phyloP scores from a whole-genome alignment of 208 protist genomes.

The Histomonas meleagridis region DNA sequence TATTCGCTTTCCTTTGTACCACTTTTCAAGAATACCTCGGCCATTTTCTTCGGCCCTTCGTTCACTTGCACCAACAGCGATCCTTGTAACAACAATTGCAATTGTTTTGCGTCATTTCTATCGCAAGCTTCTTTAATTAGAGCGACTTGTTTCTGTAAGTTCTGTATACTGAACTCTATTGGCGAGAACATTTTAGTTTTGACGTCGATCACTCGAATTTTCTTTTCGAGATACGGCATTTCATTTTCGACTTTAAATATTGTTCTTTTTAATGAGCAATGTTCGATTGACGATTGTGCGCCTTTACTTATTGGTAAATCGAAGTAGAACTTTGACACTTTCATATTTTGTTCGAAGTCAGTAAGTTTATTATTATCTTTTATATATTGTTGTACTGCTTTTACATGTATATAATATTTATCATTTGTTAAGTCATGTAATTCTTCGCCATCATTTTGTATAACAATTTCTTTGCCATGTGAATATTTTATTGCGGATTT shows the following conservation, averaged over 20 bases:
- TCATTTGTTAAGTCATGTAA: neutral
- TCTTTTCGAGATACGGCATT: neutral
- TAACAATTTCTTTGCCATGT: neutral
- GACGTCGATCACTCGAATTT: neutral
- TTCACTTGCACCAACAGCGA: conserved; percentile 18
- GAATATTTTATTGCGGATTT: neutral
- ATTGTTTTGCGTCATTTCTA: neutral
- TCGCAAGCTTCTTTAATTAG: neutral
- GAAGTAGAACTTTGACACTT: neutral
- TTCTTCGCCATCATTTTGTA: neutral
- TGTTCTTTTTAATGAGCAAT: conserved; percentile 19
- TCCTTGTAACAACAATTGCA: neutral
- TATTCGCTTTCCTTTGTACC: neutral
- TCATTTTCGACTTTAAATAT: neutral
- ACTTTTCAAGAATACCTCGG: neutral
- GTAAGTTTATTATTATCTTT: neutral
- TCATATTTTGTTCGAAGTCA: conserved; percentile 1
- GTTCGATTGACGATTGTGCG: neutral
- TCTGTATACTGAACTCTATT: neutral
- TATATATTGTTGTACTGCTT: neutral
- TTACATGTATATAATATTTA: conserved; percentile 27
- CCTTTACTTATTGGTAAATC: neutral
- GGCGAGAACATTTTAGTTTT: neutral
- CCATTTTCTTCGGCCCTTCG: conserved; percentile 23
- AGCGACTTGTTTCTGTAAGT: neutral